Evolutionary conservation across 495 filamentous ascomycete genomes (phyloP).

Genomic region (Sordaria brevicollis): DNA sequence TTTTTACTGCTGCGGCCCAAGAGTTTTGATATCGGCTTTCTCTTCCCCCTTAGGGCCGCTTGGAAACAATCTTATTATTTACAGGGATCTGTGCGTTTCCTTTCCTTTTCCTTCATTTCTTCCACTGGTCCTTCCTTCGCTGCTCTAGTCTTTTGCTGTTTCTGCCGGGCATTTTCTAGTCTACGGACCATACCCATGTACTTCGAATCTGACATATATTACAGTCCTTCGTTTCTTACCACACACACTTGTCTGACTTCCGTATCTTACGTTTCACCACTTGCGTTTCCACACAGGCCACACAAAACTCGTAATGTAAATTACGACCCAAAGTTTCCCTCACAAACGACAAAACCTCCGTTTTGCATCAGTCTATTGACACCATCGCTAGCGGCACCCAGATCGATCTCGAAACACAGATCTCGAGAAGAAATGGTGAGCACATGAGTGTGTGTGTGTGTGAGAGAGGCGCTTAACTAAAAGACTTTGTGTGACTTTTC

Average conservation of each 20-base stretch:
- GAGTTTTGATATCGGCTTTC: not conserved
- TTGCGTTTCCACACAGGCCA: not conserved
- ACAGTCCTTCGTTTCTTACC: not conserved
- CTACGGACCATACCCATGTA: no score
- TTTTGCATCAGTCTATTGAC: not conserved
- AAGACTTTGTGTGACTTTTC: not conserved
- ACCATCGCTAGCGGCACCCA: not conserved
- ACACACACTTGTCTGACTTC: not conserved
- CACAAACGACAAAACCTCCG: not conserved
- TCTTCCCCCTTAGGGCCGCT: not conserved
- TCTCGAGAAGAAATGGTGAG: not conserved
- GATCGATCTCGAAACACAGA: not conserved
- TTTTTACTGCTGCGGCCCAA: not conserved
- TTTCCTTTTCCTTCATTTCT: not conserved
- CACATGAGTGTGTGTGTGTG: not conserved
- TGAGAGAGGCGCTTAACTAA: not conserved
- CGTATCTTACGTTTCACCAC: not conserved
- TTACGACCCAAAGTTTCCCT: not conserved
- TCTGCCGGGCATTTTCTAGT: not conserved
- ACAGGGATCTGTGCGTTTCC: not conserved
- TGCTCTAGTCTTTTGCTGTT: not conserved
- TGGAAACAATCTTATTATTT: not conserved
- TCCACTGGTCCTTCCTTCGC: not conserved
- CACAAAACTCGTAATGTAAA: not conserved
- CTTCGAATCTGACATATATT: no score